phyloP scores from a whole-genome alignment of 805 yeast species.

The Pichia exigua region DNA sequence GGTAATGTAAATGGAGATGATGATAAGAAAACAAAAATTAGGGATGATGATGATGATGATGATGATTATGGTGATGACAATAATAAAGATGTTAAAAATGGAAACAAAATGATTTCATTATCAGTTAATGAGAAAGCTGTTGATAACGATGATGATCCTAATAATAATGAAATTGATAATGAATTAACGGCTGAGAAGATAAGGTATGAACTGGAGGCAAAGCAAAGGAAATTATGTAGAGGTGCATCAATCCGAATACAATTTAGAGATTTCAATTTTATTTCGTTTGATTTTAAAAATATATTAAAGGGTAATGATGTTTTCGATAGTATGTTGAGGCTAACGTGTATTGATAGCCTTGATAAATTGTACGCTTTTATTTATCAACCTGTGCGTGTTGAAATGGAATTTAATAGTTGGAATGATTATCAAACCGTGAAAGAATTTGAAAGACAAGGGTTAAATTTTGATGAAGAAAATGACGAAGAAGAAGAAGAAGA shows the following conservation, averaged over 20 bases:
- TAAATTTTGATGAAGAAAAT: conserved; percentile 24
- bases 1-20: neutral
- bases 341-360: conserved; percentile 48
- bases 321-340: conserved; percentile 58
- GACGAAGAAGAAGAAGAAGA: neutral
- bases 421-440: conserved; percentile 45
- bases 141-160: neutral
- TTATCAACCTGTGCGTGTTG: conserved; percentile 69
- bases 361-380: conserved; percentile 71
- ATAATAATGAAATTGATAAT: neutral
- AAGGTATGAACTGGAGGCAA: conserved; percentile 7
- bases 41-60: neutral
- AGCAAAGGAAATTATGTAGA: conserved; percentile 11
- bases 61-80: too few relatives aligned
- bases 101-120: neutral
- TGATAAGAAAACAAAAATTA: neutral
- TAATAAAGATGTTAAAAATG: neutral
- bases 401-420: conserved; percentile 66
- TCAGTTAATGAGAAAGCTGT: neutral
- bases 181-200: conserved; percentile 2
- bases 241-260: conserved; percentile 57
- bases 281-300: conserved; percentile 65
- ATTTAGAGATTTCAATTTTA: conserved; percentile 78
- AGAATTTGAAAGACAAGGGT: conserved; percentile 70
- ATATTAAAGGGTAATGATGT: conserved; percentile 60